phyloP scores from a whole-genome alignment of 306 rosid species.

The Prosopis cineraria region DNA sequence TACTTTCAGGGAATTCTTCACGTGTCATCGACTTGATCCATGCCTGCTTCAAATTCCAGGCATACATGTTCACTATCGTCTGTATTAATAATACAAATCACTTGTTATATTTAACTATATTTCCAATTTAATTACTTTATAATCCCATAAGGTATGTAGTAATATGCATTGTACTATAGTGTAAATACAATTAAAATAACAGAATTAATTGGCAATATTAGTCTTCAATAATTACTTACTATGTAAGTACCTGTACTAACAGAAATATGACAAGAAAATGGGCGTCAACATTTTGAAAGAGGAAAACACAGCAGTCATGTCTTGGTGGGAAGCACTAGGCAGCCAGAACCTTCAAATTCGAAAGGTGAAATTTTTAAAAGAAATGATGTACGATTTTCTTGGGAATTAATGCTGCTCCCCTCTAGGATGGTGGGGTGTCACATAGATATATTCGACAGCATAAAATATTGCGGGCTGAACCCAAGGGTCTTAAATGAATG shows the following conservation, averaged over 20 bases:
- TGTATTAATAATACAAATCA: neutral
- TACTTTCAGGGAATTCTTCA: constrained; percentile 49
- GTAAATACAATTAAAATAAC: no score
- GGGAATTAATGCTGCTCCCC: constrained; percentile 26
- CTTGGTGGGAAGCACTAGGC: constrained; percentile 29
- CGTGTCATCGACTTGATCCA: constrained; percentile 32
- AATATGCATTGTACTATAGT: neutral
- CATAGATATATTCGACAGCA: constrained; percentile 25
- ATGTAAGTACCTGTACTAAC: neutral
- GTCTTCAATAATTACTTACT: neutral
- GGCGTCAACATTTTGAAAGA: neutral
- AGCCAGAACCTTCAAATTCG: neutral
- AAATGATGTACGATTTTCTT: constrained; percentile 8
- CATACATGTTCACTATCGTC: neutral
- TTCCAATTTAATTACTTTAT: neutral
- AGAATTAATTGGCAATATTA: neutral
- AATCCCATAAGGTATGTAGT: neutral
- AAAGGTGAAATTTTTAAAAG: neutral
- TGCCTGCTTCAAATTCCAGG: neutral
- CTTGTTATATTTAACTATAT: neutral
- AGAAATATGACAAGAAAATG: neutral
- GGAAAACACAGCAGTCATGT: neutral
- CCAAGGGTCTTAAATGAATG: constrained; percentile 15
- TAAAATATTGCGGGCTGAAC: constrained; percentile 14
- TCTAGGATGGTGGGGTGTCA: constrained; percentile 20